Conservation (phyloP, 2,329 filamentous ascomycete genomes). For the Colletotrichum sojae region DNA sequence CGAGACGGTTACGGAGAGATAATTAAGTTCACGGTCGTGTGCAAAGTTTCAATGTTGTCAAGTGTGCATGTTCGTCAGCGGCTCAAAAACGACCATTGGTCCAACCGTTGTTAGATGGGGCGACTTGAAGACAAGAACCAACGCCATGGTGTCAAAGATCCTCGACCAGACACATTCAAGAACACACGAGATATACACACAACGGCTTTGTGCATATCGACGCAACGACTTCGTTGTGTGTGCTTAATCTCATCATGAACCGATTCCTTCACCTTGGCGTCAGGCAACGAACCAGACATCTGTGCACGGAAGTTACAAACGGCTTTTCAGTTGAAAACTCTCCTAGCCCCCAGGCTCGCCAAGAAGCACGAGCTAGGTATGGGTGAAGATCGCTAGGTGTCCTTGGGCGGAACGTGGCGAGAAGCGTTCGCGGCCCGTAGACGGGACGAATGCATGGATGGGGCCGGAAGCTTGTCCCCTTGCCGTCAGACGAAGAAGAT, state of each 20-base stretch:
- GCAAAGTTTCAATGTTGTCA: not conserved
- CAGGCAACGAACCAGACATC: not conserved
- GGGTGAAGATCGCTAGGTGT: not conserved
- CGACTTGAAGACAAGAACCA: no score
- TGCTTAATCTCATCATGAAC: no score
- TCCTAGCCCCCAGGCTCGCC: not conserved
- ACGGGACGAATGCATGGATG: conserved; percentile 23
- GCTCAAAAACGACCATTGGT: no score
- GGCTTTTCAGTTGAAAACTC: not conserved
- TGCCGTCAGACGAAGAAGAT: not conserved
- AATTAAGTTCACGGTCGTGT: not conserved
- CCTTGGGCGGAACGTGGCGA: conserved; percentile 21
- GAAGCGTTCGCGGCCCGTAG: conserved; percentile 16
- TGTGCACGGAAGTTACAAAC: not conserved
- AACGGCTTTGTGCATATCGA: no score
- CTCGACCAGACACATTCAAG: no score
- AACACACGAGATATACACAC: no score
- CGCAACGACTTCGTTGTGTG: no score
- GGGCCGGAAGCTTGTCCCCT: not conserved
- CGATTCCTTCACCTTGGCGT: no score
- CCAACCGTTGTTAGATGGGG: no score
- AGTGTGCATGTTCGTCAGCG: not conserved
- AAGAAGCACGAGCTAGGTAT: not conserved
- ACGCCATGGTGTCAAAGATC: no score
- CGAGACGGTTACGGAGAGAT: no score